phyloP scores from a whole-genome alignment of 495 filamentous ascomycete genomes.

The Pseudevernia furfuracea region DNA sequence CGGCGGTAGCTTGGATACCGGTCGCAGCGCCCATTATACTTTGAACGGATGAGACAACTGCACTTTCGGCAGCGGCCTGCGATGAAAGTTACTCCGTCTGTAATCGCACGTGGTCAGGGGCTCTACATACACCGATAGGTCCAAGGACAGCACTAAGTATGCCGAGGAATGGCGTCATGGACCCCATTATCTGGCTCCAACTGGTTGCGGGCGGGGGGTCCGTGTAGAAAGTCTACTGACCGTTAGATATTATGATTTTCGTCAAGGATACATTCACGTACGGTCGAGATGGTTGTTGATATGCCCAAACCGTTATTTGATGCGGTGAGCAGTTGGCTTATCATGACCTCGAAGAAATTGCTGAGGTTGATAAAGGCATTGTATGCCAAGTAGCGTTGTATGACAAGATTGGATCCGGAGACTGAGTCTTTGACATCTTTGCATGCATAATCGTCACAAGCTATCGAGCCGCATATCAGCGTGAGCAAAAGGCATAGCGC shows the following conservation, averaged over 20 bases:
- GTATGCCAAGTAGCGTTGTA: conserved; percentile 18
- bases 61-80: background rate
- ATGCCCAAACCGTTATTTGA: conserved; percentile 11
- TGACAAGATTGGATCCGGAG: conserved; percentile 7
- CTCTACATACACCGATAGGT: background rate
- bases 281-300: conserved; percentile 10
- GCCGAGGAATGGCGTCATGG: conserved; percentile 13
- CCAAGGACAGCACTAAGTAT: conserved; percentile 12
- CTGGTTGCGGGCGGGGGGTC: conserved; percentile 11
- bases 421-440: conserved; percentile 11
- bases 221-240: conserved; percentile 12
- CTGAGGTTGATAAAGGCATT: conserved; percentile 17
- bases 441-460: conserved; percentile 11
- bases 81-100: background rate
- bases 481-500: background rate
- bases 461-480: background rate
- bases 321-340: conserved; percentile 13
- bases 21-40: conserved; percentile 6
- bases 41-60: background rate
- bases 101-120: background rate
- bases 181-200: conserved; percentile 15
- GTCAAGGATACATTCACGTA: background rate
- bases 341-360: conserved; percentile 19
- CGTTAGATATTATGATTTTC: background rate
- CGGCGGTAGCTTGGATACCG: background rate